Evolutionary conservation across 345 rosid species (phyloP).

Genomic region (Camelina sativa): DNA sequence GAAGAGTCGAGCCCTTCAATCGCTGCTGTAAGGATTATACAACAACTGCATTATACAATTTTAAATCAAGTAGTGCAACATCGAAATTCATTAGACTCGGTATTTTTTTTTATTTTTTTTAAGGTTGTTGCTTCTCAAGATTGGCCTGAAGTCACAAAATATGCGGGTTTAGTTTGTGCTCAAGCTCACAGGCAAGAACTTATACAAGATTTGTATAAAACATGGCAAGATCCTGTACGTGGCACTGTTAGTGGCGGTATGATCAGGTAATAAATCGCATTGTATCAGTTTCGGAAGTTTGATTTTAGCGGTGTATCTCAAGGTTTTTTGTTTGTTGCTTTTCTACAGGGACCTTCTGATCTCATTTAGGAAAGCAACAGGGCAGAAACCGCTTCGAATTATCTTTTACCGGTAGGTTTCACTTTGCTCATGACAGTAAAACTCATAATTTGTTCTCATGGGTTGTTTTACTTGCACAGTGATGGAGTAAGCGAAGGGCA

Average conservation of each 20-base stretch:
- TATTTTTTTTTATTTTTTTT: slow-evolving; percentile 8
- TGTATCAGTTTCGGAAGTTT: not conserved
- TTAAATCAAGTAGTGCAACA: not conserved
- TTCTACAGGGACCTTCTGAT: slow-evolving; percentile 84
- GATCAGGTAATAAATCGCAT: slow-evolving; percentile 66
- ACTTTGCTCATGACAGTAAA: slow-evolving; percentile 12
- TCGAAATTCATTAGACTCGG: not conserved
- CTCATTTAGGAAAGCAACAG: slow-evolving; percentile 96
- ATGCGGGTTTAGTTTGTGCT: slow-evolving; percentile 98
- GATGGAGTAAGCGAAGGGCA: slow-evolving; percentile 99
- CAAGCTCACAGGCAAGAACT: slow-evolving; percentile 99
- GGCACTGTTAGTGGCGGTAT: slow-evolving; percentile 97
- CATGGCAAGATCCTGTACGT: slow-evolving; percentile 99
- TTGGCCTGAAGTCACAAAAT: slow-evolving; percentile 99
- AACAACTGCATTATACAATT: not conserved
- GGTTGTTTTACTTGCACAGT: slow-evolving; percentile 46
- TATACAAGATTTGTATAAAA: slow-evolving; percentile 95
- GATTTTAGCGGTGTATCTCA: not conserved
- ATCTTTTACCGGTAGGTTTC: slow-evolving; percentile 86
- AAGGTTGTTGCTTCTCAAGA: slow-evolving; percentile 99
- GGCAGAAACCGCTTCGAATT: slow-evolving; percentile 94
- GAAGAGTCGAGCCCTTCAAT: slow-evolving; percentile 99
- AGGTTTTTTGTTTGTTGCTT: not conserved
- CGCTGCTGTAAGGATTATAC: slow-evolving; percentile 70
- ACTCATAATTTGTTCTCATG: too few species aligned